Conservation (phyloP, 2,329 filamentous ascomycete genomes). For the Aspergillus sp. region DNA sequence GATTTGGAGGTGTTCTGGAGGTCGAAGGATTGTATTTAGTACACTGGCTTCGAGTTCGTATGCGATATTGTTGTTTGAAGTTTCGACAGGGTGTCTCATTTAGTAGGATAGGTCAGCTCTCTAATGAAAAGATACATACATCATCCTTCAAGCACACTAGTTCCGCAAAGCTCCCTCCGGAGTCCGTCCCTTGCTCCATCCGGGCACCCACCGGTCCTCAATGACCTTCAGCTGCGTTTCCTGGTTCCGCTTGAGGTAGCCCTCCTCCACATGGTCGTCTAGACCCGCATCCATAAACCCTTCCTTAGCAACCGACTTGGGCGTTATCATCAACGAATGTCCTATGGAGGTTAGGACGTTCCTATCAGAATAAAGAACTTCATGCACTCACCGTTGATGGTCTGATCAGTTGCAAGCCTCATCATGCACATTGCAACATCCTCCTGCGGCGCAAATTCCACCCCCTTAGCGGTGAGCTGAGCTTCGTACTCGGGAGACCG, state of each 20-base stretch:
- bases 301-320: conserved; percentile 37
- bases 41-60: no score
- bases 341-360: conserved; percentile 16
- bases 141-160: no score
- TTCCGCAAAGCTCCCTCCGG: conserved; percentile 8
- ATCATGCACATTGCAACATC: conserved; percentile 12
- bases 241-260: conserved; percentile 40
- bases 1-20: conserved; percentile 13
- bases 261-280: conserved; percentile 40
- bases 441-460: conserved; percentile 11
- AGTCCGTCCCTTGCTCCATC: conserved; percentile 15
- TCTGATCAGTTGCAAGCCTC: conserved; percentile 34
- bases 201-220: conserved; percentile 41
- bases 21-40: neutral
- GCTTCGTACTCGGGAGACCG: conserved; percentile 11
- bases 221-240: conserved; percentile 43
- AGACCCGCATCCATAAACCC: conserved; percentile 42
- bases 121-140: no score
- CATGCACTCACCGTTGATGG: conserved; percentile 25
- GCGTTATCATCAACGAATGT: conserved; percentile 43
- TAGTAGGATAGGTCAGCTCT: no score
- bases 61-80: no score
- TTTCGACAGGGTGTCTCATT: no score
- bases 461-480: conserved; percentile 9
- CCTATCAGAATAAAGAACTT: neutral